Conservation (phyloP, 2,329 filamentous ascomycete genomes). For the Phoma herbarum region DNA sequence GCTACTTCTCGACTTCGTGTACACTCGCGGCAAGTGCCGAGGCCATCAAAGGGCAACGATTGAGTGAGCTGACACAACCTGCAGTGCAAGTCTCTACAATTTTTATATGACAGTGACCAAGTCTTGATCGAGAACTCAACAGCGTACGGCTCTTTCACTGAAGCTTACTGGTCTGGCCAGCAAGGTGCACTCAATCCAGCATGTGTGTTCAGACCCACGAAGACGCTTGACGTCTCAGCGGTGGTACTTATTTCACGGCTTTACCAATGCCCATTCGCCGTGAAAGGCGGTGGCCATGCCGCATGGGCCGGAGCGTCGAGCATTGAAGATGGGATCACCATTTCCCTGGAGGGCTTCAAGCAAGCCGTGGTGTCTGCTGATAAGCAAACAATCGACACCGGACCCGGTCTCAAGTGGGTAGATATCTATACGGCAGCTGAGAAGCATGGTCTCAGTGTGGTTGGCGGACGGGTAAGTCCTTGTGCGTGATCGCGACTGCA, state of each 20-base stretch:
- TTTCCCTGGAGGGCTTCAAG: conserved; percentile 51
- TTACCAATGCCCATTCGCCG: conserved; percentile 51
- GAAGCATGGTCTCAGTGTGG: conserved; percentile 30
- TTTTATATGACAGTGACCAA: conserved; percentile 33
- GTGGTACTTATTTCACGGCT: conserved; percentile 34
- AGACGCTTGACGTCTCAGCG: conserved; percentile 31
- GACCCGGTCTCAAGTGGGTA: conserved; percentile 42
- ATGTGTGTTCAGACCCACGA: conserved; percentile 41
- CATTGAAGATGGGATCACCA: conserved; percentile 54
- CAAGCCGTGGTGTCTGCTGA: conserved; percentile 35
- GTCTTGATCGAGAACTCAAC: conserved; percentile 25
- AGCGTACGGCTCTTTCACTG: conserved; percentile 34
- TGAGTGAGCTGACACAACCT: neutral
- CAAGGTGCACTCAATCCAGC: conserved; percentile 35
- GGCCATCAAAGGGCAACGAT: neutral
- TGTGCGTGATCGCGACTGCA: neutral
- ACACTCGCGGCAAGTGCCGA: neutral
- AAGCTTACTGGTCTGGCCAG: conserved; percentile 40
- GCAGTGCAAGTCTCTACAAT: conserved; percentile 35
- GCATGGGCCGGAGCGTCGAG: conserved; percentile 30
- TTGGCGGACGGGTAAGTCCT: conserved; percentile 32
- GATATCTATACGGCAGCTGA: conserved; percentile 41
- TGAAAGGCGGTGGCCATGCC: conserved; percentile 58
- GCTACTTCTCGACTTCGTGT: neutral
- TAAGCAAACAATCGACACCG: conserved; percentile 31